Conservation (phyloP, 108 stramenopile species). For the Fistulifera pelliculosa region DNA sequence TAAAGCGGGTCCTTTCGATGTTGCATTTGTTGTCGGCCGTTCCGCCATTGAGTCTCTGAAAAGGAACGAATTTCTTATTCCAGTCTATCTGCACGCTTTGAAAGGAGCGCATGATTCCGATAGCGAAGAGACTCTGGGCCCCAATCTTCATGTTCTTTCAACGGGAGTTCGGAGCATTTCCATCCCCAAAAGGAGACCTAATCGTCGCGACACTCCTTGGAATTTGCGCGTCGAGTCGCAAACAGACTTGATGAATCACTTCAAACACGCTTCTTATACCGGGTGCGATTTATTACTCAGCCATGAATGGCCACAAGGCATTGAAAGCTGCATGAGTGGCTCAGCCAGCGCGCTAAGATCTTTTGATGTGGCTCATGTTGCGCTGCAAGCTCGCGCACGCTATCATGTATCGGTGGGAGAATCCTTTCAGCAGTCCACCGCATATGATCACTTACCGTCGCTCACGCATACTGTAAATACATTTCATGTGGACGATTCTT, state of each 20-base stretch:
- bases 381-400: conserved; percentile 48
- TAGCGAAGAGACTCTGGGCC: conserved; percentile 2
- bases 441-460: conserved; percentile 19
- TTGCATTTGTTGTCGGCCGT: conserved; percentile 62
- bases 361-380: conserved; percentile 72
- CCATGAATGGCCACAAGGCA: conserved; percentile 77
- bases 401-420: conserved; percentile 51
- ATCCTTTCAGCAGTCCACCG: conserved; percentile 16
- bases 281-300: conserved; percentile 74
- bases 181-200: conserved; percentile 12
- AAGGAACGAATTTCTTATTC: conserved; percentile 21
- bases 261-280: conserved; percentile 35
- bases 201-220: conserved; percentile 29
- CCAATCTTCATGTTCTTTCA: conserved; percentile 5
- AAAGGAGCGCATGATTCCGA: not conserved
- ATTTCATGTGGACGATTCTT: conserved; percentile 61
- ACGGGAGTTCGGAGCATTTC: conserved; percentile 18
- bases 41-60: conserved; percentile 18
- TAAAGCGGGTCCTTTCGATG: conserved; percentile 82
- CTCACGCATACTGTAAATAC: conserved; percentile 19
- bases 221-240: conserved; percentile 16
- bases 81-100: conserved; percentile 28
- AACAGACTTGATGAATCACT: conserved; percentile 21
- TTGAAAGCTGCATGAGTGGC: conserved; percentile 34
- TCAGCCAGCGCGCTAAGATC: conserved; percentile 20